Conservation (phyloP, 2,329 filamentous ascomycete species). For the Fusarium sp. region DNA sequence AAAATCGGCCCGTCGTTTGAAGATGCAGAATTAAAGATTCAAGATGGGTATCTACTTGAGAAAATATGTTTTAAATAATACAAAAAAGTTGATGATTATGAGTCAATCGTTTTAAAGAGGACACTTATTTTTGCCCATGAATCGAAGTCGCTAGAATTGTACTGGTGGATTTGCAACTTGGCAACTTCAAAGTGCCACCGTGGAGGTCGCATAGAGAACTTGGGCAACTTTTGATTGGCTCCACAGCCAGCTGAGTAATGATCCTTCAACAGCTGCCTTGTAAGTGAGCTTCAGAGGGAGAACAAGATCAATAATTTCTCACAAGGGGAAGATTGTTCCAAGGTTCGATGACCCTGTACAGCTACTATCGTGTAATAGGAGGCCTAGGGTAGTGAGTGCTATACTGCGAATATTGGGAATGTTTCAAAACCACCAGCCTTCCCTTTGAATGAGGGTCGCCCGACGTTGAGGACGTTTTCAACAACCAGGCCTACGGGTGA, state of each 20-base stretch:
- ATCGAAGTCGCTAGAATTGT: constrained; percentile 44
- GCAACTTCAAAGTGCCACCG: constrained; percentile 34
- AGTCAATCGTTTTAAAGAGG: constrained; percentile 38
- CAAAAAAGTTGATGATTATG: constrained; percentile 17
- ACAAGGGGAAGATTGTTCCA: neutral
- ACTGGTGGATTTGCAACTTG: constrained; percentile 36
- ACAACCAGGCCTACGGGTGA: constrained; percentile 2
- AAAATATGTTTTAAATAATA: constrained; percentile 4
- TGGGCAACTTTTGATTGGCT: constrained; percentile 39
- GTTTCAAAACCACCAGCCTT: constrained; percentile 30
- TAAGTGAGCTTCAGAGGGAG: constrained; percentile 13
- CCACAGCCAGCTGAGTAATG: constrained; percentile 29
- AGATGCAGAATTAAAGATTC: neutral
- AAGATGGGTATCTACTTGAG: neutral
- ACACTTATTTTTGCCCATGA: constrained; percentile 32
- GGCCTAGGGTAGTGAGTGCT: neutral
- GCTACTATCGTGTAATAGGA: neutral
- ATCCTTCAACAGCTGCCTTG: neutral
- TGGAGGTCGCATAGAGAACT: constrained; percentile 15
- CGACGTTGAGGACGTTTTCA: constrained; percentile 15
- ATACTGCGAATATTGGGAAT: constrained; percentile 17
- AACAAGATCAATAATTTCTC: neutral
- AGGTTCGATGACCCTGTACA: neutral
- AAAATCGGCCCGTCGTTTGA: constrained; percentile 1
- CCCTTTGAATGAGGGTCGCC: constrained; percentile 7